Conservation (phyloP, 1,284 basidiomycete species). For the Leccinum variabile region DNA sequence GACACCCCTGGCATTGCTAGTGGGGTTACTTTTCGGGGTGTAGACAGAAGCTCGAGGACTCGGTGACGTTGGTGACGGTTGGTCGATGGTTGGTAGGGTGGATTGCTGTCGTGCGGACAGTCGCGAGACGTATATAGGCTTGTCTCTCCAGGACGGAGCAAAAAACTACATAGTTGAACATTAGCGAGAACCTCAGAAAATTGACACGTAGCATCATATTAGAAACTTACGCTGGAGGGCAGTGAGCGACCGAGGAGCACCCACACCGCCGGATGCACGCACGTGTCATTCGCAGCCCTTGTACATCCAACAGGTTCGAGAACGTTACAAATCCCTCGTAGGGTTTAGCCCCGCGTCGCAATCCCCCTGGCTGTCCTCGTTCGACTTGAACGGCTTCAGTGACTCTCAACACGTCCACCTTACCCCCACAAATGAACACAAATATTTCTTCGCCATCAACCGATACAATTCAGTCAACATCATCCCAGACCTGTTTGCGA, state of each 20-base stretch:
- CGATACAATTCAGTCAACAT: constrained; percentile 98
- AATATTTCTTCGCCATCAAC: constrained; percentile 98
- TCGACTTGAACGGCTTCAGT: constrained; percentile 44
- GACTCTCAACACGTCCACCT: constrained; percentile 44
- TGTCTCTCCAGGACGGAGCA: constrained; percentile 51
- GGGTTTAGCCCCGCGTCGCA: constrained; percentile 66
- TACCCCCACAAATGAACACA: constrained; percentile 66
- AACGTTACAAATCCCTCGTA: constrained; percentile 80
- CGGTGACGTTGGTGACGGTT: constrained; percentile 83
- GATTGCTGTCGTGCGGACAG: constrained; percentile 59
- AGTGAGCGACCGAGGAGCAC: constrained; percentile 56
- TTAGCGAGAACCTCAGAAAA: constrained; percentile 1
- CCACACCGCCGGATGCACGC: constrained; percentile 90
- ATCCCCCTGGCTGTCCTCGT: constrained; percentile 62
- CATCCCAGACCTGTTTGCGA: constrained; percentile 93
- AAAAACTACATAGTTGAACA: constrained; percentile 20
- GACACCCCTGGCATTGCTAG: constrained; percentile 53
- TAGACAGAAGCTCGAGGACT: constrained; percentile 82
- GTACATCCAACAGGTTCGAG: constrained; percentile 80
- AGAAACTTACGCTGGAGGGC: constrained; percentile 45
- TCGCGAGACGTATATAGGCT: constrained; percentile 47
- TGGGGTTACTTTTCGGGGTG: constrained; percentile 73
- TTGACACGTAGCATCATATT: neutral
- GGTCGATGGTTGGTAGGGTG: constrained; percentile 69
- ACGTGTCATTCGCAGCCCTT: constrained; percentile 77